A percentile compares a stretch with the other conserved stretches of the same genome.
phyloP scores from a whole-genome alignment of 2,329 filamentous ascomycete species.

The Pseudovirgaria hyperparasitica region DNA sequence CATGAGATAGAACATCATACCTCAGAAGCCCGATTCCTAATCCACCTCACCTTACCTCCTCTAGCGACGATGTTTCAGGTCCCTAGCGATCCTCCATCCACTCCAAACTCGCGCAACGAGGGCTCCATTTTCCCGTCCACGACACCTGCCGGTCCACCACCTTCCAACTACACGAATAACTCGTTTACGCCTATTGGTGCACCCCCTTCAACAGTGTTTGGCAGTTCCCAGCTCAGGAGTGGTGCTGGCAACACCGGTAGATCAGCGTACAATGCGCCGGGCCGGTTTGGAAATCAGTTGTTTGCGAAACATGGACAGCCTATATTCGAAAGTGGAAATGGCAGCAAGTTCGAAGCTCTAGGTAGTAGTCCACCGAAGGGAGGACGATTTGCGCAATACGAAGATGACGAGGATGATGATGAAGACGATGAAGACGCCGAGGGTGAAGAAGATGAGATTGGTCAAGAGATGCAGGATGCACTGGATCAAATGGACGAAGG shows the following conservation, averaged over 20 bases:
- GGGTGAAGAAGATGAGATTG: slow-evolving; percentile 13
- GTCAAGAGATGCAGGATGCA: slow-evolving; percentile 24
- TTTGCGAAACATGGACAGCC: slow-evolving; percentile 16
- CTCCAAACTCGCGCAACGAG: slow-evolving; percentile 17
- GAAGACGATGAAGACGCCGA: slow-evolving; percentile 23
- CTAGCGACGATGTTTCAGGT: slow-evolving; percentile 20
- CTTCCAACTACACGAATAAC: slow-evolving; percentile 28
- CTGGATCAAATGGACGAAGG: slow-evolving; percentile 23
- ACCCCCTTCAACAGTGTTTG: slow-evolving; percentile 37
- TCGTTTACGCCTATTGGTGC: slow-evolving; percentile 46
- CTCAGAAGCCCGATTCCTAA: slow-evolving; percentile 1
- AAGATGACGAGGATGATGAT: slow-evolving; percentile 22
- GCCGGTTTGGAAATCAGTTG: slow-evolving; percentile 16
- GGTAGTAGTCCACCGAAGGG: slow-evolving; percentile 21
- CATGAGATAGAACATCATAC: too few species aligned
- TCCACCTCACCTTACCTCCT: not conserved
- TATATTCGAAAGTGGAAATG: slow-evolving; percentile 6
- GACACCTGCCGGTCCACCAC: slow-evolving; percentile 44
- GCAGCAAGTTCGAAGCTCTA: slow-evolving; percentile 18
- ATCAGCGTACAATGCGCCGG: slow-evolving; percentile 11
- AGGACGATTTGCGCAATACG: slow-evolving; percentile 8
- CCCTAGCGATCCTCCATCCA: slow-evolving; percentile 22
- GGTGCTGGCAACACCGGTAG: too few species aligned
- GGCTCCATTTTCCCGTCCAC: slow-evolving; percentile 34
- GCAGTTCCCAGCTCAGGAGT: slow-evolving; percentile 40